These are phyloP conservation scores for Vanderwaltozyma yarrowii DNA, from an alignment of 805 yeast genomes.

Conservation along the genomic window DNA sequence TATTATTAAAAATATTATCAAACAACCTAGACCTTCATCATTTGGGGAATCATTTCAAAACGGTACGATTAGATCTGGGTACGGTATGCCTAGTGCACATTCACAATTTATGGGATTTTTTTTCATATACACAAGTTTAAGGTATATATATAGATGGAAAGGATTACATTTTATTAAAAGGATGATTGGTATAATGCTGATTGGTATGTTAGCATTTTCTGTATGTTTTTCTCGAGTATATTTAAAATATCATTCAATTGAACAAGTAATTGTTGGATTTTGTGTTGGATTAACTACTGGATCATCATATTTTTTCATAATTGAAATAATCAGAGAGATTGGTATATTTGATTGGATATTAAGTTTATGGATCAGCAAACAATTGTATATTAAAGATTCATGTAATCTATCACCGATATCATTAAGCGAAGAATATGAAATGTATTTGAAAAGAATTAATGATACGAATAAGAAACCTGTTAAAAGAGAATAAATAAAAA, in stretches of 20 bases:
- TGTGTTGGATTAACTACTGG: slow-evolving; percentile 55
- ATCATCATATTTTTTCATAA: slow-evolving; percentile 41
- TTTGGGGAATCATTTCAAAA: slow-evolving; percentile 29
- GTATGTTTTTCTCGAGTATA: slow-evolving; percentile 69
- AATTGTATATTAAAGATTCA: slow-evolving; percentile 51
- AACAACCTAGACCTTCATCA: slow-evolving; percentile 63
- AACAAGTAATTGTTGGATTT: slow-evolving; percentile 69
- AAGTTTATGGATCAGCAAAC: slow-evolving; percentile 42
- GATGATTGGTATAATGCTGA: slow-evolving; percentile 19
- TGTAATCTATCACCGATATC: slow-evolving; percentile 39
- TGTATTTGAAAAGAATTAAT: slow-evolving; percentile 15
- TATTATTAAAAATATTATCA: slow-evolving; percentile 49
- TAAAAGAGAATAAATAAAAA: no score
- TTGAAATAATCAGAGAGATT: slow-evolving; percentile 46
- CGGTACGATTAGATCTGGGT: slow-evolving; percentile 43
- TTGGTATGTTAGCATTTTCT: slow-evolving; percentile 22
- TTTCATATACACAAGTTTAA: slow-evolving; percentile 44
- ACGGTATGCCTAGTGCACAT: slow-evolving; percentile 97
- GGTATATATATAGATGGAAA: slow-evolving; percentile 35
- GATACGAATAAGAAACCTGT: not conserved
- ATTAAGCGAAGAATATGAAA: slow-evolving; percentile 37
- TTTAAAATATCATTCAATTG: slow-evolving; percentile 61
- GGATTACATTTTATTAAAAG: slow-evolving; percentile 26
- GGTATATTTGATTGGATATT: slow-evolving; percentile 63
- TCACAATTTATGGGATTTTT: slow-evolving; percentile 91